Evolutionary conservation across 306 rosid genomes (phyloP), one percentile per base, ranked within the genome.

Genomic region (Fragaria nilgerrensis): DNA sequence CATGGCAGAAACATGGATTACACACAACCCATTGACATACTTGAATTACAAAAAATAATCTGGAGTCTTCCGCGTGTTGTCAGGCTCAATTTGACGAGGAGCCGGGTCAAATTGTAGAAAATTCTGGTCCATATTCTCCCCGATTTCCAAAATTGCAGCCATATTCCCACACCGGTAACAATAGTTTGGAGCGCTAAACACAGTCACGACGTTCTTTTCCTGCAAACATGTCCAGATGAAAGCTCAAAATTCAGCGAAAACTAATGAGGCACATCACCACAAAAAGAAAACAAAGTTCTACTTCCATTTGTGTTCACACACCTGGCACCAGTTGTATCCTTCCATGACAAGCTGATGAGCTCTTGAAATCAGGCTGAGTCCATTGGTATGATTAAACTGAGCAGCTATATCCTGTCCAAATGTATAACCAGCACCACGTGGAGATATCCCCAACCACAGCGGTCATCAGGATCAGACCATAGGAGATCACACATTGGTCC

Each of bases 371-470:
- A 94, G 88, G 77, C 97, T 81, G 59, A 94, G 97, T 65, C 98
- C 98, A 83, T 94, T 94, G 79, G 96, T 92, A 79, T 90, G 96
- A 82, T 94, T 94, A 83, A 94, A 94, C 73, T 92, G 94, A 73
- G 96, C 81, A 83, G 98, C 98, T 85, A 94, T 94, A 86, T 94
- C 98, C 82, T 94, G 97, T 70, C 98, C 98, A 78, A 94, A 94
- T 70, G 98, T 94, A 86, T 94, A 92, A 48, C 98, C 98, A 71
- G 98, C 98, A 66, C 98, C 98, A 69, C 98, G 97, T 17, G 98
- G 97, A 69, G 98, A 95, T 85, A 95, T 95, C 98, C 98, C 98
- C 98, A 95, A 77, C 98, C 98, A 82, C 98, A 95, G 15, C 98
- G 96, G 81, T 95, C 98, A 77, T 95, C 98, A 15, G 98, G 98